Conservation (phyloP, 2,329 filamentous ascomycete species). For the Xylaria polymorpha region DNA sequence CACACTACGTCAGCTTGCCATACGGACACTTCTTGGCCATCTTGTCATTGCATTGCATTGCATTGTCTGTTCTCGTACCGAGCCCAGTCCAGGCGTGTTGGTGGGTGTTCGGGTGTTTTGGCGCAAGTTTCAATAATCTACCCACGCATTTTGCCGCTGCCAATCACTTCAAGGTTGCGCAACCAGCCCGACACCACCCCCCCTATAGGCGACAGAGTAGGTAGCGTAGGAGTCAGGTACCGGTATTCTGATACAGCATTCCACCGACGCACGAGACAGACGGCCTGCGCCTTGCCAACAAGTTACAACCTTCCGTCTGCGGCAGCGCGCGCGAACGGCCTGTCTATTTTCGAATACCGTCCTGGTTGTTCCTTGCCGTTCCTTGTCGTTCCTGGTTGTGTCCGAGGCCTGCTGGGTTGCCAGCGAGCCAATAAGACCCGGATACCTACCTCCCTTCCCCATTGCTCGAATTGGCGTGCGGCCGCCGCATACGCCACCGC, state of each 20-base stretch:
- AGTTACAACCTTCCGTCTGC: constrained; percentile 39
- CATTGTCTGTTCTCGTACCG: background rate
- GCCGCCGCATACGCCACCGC: constrained; percentile 36
- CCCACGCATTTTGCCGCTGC: constrained; percentile 37
- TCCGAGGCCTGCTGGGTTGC: constrained; percentile 37
- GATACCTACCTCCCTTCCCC: constrained; percentile 22
- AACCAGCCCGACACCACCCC: constrained; percentile 43
- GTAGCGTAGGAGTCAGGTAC: constrained; percentile 22
- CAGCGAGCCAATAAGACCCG: constrained; percentile 37
- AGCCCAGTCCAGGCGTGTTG: background rate
- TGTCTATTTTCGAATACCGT: constrained; percentile 19
- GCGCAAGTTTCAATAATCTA: constrained; percentile 40
- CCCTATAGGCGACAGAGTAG: too few species aligned
- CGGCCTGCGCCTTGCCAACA: constrained; percentile 25
- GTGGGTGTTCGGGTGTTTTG: constrained; percentile 33
- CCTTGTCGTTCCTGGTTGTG: constrained; percentile 9
- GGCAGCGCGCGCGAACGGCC: constrained; percentile 40
- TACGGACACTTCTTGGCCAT: constrained; percentile 7
- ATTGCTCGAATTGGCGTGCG: constrained; percentile 37
- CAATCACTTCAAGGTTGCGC: constrained; percentile 42
- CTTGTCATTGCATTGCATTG: constrained; percentile 25
- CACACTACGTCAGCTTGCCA: constrained; percentile 9
- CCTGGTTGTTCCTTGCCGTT: background rate
- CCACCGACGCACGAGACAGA: constrained; percentile 50
- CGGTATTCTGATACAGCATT: constrained; percentile 50